Conservation (phyloP, 768 basidiomycete genomes). For the Boletus subparvulus region DNA sequence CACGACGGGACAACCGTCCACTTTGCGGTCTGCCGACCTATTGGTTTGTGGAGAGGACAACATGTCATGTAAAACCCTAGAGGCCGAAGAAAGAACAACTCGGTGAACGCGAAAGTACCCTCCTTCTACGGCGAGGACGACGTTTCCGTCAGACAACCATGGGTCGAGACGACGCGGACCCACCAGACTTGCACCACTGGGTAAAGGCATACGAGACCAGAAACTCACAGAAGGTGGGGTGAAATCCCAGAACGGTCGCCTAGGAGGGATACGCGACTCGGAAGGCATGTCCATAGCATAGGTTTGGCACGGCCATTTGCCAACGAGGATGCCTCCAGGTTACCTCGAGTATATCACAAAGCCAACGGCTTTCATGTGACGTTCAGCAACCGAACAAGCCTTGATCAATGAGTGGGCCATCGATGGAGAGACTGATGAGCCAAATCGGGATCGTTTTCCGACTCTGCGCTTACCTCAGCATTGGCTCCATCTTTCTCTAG, state of each 20-base stretch:
- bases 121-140: slow-evolving; percentile 24
- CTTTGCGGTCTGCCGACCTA: slow-evolving; percentile 10
- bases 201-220: slow-evolving; percentile 23
- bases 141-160: slow-evolving; percentile 25
- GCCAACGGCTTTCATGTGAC: slow-evolving; percentile 13
- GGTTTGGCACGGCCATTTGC: slow-evolving; percentile 27
- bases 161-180: slow-evolving; percentile 23
- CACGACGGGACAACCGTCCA: slow-evolving; percentile 27
- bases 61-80: slow-evolving; percentile 22
- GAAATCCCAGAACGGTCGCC: slow-evolving; percentile 15
- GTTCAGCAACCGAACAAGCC: not conserved
- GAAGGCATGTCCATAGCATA: slow-evolving; percentile 21
- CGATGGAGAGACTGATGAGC: no score
- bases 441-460: no score
- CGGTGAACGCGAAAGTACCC: slow-evolving; percentile 23
- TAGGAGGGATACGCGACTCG: slow-evolving; percentile 10
- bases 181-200: slow-evolving; percentile 10
- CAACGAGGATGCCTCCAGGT: slow-evolving; percentile 30
- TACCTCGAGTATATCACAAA: slow-evolving; percentile 17
- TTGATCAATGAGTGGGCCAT: no score
- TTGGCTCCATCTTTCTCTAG: no score
- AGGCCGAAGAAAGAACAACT: slow-evolving; percentile 23
- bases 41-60: slow-evolving; percentile 10
- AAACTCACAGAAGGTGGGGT: slow-evolving; percentile 7
- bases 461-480: no score